Base-by-base conservation (phyloP, 805 yeast genomes). In the Saturnispora ahearnii region DNA sequence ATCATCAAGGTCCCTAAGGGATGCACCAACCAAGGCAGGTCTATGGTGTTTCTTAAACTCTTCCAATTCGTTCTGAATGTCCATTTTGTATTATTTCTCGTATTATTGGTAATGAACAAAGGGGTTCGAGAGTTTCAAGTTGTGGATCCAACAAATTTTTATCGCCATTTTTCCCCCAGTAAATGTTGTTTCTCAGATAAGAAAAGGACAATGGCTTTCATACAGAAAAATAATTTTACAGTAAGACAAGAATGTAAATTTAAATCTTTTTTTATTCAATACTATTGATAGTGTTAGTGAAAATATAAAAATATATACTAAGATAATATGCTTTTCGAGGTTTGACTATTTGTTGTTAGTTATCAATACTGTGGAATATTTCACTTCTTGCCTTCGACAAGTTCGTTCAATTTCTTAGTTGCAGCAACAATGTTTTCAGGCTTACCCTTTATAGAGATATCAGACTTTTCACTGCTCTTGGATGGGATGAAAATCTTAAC, bases 401-500 rank as follows among this genome's bases (percentile, higher is more conserved):
- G 68, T 51, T 77, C 81, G 18, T 62, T 62, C 47, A 90, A 74
- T 62, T 79, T 81, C 44, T 70, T 76, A 63, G 77, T 81, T 53
- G 87, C 87, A 49, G 72, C 73, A 37, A 71, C 83, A 45, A 87
- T 71, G 48, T 78, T 72, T 51, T 78, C 90, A 4, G 87, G 82
- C 54, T 77, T 68, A 50, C 96, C 96, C 43, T 67, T 64, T 45
- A 89, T 64, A 33, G 71, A 72, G 47, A 89, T 74, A 33, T 63
- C 64, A 22, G 78, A 78, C 6, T 79, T 71, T 32, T 70, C 67
- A 48, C 71, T 74, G 51, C 72, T 75, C 37, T 74, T 67, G 60
- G 74, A 76, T 55, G 97, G 97, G 61, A 91, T 76, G 43, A 71
- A 72, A 49, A 91, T 65, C 28, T 65, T 62, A 45, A 87, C 90